Percentiles rank a stretch among this genome's conserved stretches.
Conservation (phyloP, 2,329 filamentous ascomycete genomes). For the Botrytis galanthina region DNA sequence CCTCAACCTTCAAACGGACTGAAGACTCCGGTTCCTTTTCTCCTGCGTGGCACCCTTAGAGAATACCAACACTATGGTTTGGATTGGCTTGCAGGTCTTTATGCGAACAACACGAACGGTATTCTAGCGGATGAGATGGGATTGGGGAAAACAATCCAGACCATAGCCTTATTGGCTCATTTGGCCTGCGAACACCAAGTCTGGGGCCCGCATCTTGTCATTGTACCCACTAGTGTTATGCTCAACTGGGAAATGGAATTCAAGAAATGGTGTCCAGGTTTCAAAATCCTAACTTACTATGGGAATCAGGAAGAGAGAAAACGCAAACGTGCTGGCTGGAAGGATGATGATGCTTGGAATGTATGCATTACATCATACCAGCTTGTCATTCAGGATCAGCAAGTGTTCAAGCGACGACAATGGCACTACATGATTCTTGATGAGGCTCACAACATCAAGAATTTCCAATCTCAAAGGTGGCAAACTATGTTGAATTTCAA, state of each 20-base stretch:
- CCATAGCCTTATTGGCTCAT: constrained; percentile 89
- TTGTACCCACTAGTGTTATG: constrained; percentile 97
- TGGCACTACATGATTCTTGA: constrained; percentile 99
- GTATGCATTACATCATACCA: constrained; percentile 98
- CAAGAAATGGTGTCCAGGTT: constrained; percentile 97
- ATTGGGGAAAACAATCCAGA: constrained; percentile 96
- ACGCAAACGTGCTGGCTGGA: constrained; percentile 89
- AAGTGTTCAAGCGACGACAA: constrained; percentile 84
- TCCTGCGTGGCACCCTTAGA: constrained; percentile 83
- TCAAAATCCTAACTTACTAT: constrained; percentile 97
- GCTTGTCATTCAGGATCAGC: constrained; percentile 88
- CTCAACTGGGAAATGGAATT: constrained; percentile 99
- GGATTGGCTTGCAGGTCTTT: constrained; percentile 93
- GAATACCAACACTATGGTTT: constrained; percentile 97
- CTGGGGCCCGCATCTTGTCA: constrained; percentile 94
- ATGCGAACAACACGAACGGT: constrained; percentile 89
- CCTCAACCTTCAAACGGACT: constrained; percentile 41
- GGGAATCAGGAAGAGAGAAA: constrained; percentile 90
- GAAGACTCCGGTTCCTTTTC: constrained; percentile 74
- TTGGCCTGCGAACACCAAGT: constrained; percentile 85
- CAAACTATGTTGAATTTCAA: constrained; percentile 93
- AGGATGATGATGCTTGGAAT: constrained; percentile 90
- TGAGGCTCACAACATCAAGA: constrained; percentile 99
- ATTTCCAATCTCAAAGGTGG: constrained; percentile 97
- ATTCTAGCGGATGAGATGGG: constrained; percentile 99